phyloP scores from a whole-genome alignment of 192 early-diverging fungal species.

The Coemansia sp. region DNA sequence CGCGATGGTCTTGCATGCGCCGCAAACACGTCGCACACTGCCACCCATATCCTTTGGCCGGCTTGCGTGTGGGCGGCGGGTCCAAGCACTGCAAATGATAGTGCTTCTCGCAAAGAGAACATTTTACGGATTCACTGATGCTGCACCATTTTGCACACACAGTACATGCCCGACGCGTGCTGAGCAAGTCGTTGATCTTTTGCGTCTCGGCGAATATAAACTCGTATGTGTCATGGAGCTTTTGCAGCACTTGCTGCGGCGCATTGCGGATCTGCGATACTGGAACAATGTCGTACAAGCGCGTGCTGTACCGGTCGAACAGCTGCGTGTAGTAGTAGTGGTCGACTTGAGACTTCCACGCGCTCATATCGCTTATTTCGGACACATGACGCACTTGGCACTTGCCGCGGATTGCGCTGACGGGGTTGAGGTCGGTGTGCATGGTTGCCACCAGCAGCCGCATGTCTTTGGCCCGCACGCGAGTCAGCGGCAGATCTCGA shows the following conservation, averaged over 20 bases:
- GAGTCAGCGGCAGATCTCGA: constrained; percentile 66
- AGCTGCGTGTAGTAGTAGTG: constrained; percentile 86
- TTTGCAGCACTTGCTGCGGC: constrained; percentile 67
- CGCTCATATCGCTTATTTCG: constrained; percentile 34
- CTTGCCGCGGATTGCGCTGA: constrained; percentile 77
- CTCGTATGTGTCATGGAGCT: constrained; percentile 67
- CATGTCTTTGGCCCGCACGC: constrained; percentile 63
- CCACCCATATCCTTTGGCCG: constrained; percentile 85
- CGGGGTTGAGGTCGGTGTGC: constrained; percentile 83
- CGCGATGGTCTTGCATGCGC: constrained; percentile 38
- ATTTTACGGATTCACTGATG: constrained; percentile 68
- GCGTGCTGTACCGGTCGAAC: constrained; percentile 87
- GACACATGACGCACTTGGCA: constrained; percentile 67
- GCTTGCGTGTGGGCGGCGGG: constrained; percentile 72
- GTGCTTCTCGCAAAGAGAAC: constrained; percentile 69
- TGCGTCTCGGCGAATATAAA: constrained; percentile 85
- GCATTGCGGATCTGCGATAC: constrained; percentile 75
- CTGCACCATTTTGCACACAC: constrained; percentile 73
- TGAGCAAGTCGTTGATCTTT: constrained; percentile 75
- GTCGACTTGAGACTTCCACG: constrained; percentile 58
- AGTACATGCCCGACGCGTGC: constrained; percentile 65
- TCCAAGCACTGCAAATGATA: constrained; percentile 84
- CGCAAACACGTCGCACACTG: constrained; percentile 73
- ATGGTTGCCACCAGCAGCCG: constrained; percentile 51
- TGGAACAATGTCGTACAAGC: constrained; percentile 85